A percentile compares a stretch with the other conserved stretches of the same genome.
phyloP scores from a whole-genome alignment of 495 filamentous ascomycete genomes.

The Staphylotrichum longicolle region DNA sequence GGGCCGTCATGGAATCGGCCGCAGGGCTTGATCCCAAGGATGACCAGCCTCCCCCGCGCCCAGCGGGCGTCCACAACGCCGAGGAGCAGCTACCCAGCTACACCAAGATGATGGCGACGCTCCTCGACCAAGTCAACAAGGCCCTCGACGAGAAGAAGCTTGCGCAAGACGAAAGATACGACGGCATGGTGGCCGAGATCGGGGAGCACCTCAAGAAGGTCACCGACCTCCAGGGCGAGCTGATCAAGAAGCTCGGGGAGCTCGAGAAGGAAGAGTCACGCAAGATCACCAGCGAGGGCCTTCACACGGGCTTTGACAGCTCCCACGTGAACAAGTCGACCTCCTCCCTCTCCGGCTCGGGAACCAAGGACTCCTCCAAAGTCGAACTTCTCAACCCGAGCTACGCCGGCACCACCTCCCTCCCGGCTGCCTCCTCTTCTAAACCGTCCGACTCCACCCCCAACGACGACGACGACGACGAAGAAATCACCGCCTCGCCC shows the following conservation, averaged over 20 bases:
- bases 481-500: constrained; percentile 68
- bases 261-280: constrained; percentile 81
- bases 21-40: constrained; percentile 57
- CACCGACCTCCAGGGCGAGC: constrained; percentile 68
- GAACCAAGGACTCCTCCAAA: constrained; percentile 46
- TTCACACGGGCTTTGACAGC: constrained; percentile 89
- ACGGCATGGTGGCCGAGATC: constrained; percentile 73
- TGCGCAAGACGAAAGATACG: constrained; percentile 57
- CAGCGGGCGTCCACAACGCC: constrained; percentile 71
- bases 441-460: neutral
- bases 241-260: constrained; percentile 67
- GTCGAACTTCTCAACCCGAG: constrained; percentile 84
- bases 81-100: constrained; percentile 75
- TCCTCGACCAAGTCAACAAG: constrained; percentile 93
- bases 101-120: constrained; percentile 88
- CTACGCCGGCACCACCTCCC: constrained; percentile 30
- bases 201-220: constrained; percentile 74
- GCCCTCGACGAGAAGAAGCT: constrained; percentile 67
- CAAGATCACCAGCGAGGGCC: constrained; percentile 91
- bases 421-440: constrained; percentile 12
- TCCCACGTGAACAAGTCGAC: constrained; percentile 67
- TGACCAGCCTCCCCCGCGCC: constrained; percentile 69
- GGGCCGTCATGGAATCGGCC: constrained; percentile 76
- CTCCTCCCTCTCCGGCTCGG: constrained; percentile 36
- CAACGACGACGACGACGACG: constrained; percentile 60